Percentiles rank a stretch among this genome's conserved stretches.
These are phyloP conservation scores for Penicillium psychrosexuale DNA, from an alignment of 2,329 filamentous ascomycete species.

Conservation along the genomic window DNA sequence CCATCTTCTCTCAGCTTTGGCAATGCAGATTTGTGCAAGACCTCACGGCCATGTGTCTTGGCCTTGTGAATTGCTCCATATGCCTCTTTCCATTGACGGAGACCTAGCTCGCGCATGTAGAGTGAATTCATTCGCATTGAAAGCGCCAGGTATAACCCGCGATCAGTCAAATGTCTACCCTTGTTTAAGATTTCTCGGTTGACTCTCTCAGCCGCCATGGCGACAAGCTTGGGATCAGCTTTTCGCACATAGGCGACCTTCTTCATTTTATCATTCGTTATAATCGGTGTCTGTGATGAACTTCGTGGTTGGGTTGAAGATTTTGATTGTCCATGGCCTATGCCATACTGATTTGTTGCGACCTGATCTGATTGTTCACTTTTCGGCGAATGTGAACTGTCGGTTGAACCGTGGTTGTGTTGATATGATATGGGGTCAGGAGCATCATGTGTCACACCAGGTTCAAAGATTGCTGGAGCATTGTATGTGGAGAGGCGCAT, in stretches of 20 bases:
- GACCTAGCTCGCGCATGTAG: slow-evolving; percentile 16
- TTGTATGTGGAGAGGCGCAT: slow-evolving; percentile 8
- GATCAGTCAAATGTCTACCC: slow-evolving; percentile 19
- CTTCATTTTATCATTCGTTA: slow-evolving; percentile 1
- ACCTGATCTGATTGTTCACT: background rate
- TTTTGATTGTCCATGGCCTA: background rate
- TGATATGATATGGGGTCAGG: background rate
- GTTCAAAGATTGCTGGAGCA: slow-evolving; percentile 2
- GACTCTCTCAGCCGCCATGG: slow-evolving; percentile 14
- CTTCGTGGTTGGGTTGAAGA: background rate
- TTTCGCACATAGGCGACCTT: slow-evolving; percentile 6
- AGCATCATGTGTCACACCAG: background rate
- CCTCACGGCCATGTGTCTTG: slow-evolving; percentile 15
- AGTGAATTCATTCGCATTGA: slow-evolving; percentile 24
- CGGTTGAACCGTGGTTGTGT: background rate
- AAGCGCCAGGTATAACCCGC: slow-evolving; percentile 20
- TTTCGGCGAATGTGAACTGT: background rate
- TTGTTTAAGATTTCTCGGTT: slow-evolving; percentile 18
- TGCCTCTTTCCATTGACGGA: slow-evolving; percentile 24
- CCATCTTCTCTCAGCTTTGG: slow-evolving; percentile 19
- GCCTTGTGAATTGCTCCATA: slow-evolving; percentile 25
- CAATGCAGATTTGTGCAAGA: slow-evolving; percentile 8
- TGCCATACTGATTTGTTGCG: background rate
- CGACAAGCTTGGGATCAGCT: slow-evolving; percentile 12
- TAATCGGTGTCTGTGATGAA: background rate